These are phyloP conservation scores for Thelonectria olida DNA, from an alignment of 2,329 filamentous ascomycete genomes.

Conservation along the genomic window DNA sequence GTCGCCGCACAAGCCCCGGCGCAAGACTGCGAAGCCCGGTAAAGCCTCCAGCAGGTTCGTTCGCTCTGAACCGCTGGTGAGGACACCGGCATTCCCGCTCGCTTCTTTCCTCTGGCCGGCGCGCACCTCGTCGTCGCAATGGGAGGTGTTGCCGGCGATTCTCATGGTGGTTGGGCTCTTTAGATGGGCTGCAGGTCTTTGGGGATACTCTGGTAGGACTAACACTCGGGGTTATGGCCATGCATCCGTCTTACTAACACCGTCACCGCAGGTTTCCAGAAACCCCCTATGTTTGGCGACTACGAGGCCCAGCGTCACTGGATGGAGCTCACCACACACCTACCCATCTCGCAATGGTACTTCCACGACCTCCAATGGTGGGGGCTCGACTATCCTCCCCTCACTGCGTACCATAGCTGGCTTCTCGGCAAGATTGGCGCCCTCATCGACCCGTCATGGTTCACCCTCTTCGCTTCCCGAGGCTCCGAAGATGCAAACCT, in stretches of 20 bases:
- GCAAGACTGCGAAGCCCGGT: constrained; percentile 62
- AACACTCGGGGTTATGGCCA: too few species aligned
- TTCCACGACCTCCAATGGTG: constrained; percentile 97
- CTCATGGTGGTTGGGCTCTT: constrained; percentile 93
- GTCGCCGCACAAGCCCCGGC: constrained; percentile 68
- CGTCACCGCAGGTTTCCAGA: constrained; percentile 69
- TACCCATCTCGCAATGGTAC: constrained; percentile 96
- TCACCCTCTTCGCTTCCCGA: constrained; percentile 83
- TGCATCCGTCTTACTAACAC: constrained; percentile 27
- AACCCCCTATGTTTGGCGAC: constrained; percentile 92
- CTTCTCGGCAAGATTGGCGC: constrained; percentile 86
- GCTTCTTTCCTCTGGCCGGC: constrained; percentile 96
- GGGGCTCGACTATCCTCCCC: constrained; percentile 96
- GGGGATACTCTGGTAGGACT: constrained; percentile 87
- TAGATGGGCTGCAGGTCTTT: constrained; percentile 89
- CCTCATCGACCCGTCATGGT: constrained; percentile 85
- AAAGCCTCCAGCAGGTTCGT: constrained; percentile 49
- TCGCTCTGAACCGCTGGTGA: constrained; percentile 56
- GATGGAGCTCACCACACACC: constrained; percentile 94
- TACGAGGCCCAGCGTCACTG: constrained; percentile 98
- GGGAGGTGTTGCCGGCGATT: constrained; percentile 87
- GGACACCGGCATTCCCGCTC: constrained; percentile 83
- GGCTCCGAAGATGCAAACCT: constrained; percentile 80
- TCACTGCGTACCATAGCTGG: constrained; percentile 99
- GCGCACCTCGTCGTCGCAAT: constrained; percentile 85